Conservation (phyloP, 2,329 filamentous ascomycete species). For the Talaromyces piceae region DNA sequence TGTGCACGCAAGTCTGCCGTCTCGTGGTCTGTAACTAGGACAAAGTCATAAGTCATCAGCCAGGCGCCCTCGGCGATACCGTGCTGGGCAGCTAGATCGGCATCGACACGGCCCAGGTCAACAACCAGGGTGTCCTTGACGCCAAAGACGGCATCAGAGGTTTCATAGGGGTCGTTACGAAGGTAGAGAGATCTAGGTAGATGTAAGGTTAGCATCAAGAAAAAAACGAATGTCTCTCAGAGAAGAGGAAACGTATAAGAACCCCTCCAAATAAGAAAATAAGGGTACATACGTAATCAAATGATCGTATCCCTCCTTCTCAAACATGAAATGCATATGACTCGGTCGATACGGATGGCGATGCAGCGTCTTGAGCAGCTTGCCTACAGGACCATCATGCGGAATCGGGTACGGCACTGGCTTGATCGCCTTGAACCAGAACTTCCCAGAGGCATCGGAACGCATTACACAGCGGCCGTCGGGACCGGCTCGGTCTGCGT, state of each 20-base stretch:
- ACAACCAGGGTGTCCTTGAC: slow-evolving; percentile 75
- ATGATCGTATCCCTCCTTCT: slow-evolving; percentile 68
- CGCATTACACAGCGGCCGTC: slow-evolving; percentile 66
- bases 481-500: slow-evolving; percentile 53
- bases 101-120: slow-evolving; percentile 46
- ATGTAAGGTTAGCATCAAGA: background rate
- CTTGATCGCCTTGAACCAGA: slow-evolving; percentile 80
- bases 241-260: background rate
- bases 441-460: slow-evolving; percentile 63
- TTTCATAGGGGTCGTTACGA: slow-evolving; percentile 72
- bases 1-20: slow-evolving; percentile 58
- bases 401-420: slow-evolving; percentile 83
- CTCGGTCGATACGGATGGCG: slow-evolving; percentile 71
- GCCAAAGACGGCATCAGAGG: slow-evolving; percentile 76
- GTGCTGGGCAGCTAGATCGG: slow-evolving; percentile 53
- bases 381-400: slow-evolving; percentile 74
- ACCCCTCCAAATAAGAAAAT: background rate
- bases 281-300: slow-evolving; percentile 64
- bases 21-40: slow-evolving; percentile 65
- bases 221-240: background rate
- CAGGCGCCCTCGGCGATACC: slow-evolving; percentile 56
- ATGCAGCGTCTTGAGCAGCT: slow-evolving; percentile 56
- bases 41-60: slow-evolving; percentile 66
- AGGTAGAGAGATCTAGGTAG: slow-evolving; percentile 63
- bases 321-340: slow-evolving; percentile 79